Base-by-base conservation (phyloP, 805 yeast genomes). In the Spencermartinsiella europaea region DNA sequence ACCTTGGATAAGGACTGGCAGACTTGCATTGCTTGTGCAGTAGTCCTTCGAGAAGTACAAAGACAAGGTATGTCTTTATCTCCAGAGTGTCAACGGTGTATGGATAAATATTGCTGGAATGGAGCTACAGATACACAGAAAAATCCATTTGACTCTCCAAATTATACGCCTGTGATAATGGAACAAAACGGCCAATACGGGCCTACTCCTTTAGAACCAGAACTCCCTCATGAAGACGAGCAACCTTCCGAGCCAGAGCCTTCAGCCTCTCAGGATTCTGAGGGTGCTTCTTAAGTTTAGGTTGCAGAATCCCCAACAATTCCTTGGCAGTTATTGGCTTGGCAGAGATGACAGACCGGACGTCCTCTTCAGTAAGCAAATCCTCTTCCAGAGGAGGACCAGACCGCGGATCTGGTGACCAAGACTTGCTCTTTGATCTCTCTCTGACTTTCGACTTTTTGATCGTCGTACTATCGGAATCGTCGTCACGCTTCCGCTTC, bases 21-120 rank as follows among this genome's bases (percentile, higher is more conserved):
- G 34, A 74, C 80, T 3, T 89, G 96, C 70, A 73, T 88, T 39
- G 85, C 85, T 3, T 89, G 96, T 74, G 96, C 96, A 3, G 77
- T 86, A 42, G 70, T 89, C 46, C 83, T 87, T 63, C 80, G 96
- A 62, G 78, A 83, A 40, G 82, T 83, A 65, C 95, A 88, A 69
- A 75, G 90, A 62, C 65, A 73, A 34, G 79, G 80, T 22, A 65
- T 71, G 33, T 71, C 75, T 15, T 83, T 83, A 49, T 70, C 82
- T 7, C 81, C 74, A 4, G 87, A 84, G 61, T 89, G 97, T 71
- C 69, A 79, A 58, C 51, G 69, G 48, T 90, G 96, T 61, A 83
- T 89, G 62, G 65, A 70, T 37, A 72, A 69, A 15, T 90, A 88
- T 65, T 89, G 97, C 66, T 89, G 91, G 91, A 74, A 78, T 52